Evolutionary conservation across 371 early-diverging fungal species (phyloP), one percentile per base, ranked within the genome.

Genomic region (Mucor indicus): DNA sequence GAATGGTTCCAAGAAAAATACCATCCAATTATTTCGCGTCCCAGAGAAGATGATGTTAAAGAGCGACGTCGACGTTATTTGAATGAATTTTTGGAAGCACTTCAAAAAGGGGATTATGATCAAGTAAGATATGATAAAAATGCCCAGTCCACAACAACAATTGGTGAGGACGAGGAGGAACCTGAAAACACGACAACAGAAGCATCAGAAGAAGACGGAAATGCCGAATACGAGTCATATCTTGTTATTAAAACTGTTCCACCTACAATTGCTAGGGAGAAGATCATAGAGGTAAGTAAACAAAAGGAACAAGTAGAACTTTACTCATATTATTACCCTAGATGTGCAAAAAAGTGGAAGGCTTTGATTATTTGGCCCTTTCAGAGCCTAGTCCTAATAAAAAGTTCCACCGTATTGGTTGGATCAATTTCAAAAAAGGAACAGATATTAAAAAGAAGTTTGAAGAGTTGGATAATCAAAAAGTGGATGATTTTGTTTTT

Each of bases 1-100:
- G 93, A 92, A 44, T 96, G 96, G 96, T 96, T 95, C 67, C 64
- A 77, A 27, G 94, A 94, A 66, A 89, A 90, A 59, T 96, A 94
- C 57, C 90, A 93, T 57, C 92, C 93, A 1, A 79, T 67, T 15
- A 57, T 69, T 4, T 76, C 85, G 10, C 50, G 50, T 32, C 56
- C 71, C n/a, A 74, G 89, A 19, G 61, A 73, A 25, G 72, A 78
- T 29, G 82, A 84, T 42, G 63, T 81, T 20, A 67, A 73, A 15
- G 44, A 56, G 9, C 77, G 86, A 10, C 77, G 85, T 53, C 63
- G 55, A 38, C 59, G 81, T 27, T 63, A 76, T n/a, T 71, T 83
- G 29, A 60, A 69, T 9, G 52, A 58, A 33, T 96, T 92, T 64
- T 49, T 82, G 24, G 55, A 51, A 1, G 87, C 83, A 7, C 61